Evolutionary conservation across 176 grass and related monocot species (phyloP).

Genomic region (Musa beccarii): DNA sequence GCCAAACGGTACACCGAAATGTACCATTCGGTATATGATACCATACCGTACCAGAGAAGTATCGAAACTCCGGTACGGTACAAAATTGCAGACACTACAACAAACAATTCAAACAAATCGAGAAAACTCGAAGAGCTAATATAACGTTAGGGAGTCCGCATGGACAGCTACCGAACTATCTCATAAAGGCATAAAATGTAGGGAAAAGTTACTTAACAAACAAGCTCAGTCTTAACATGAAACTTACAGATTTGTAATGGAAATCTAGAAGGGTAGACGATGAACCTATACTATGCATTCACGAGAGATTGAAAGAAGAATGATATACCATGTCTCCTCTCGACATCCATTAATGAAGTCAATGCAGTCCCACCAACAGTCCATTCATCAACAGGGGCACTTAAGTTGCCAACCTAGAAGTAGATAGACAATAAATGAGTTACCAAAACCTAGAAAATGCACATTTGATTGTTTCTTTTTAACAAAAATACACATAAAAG

Average conservation of each 20-base stretch:
- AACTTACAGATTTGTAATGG: neutral
- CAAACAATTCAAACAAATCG: too few relatives aligned
- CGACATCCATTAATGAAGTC: slow-evolving; percentile 95
- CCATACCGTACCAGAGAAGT: too few relatives aligned
- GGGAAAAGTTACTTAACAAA: neutral
- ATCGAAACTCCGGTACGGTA: too few relatives aligned
- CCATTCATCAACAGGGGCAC: slow-evolving; percentile 85
- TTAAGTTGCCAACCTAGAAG: slow-evolving; percentile 72
- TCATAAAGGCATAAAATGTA: neutral
- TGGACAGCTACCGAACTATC: too few relatives aligned
- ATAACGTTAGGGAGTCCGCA: too few relatives aligned
- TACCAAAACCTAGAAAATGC: slow-evolving; percentile 4
- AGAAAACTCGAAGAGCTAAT: neutral
- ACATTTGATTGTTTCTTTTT: neutral
- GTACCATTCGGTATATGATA: too few relatives aligned
- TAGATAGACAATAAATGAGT: neutral
- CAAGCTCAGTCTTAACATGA: neutral
- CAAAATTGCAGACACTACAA: too few relatives aligned
- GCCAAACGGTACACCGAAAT: too few relatives aligned
- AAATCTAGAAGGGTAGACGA: too few relatives aligned
- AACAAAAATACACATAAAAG: neutral
- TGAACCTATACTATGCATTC: neutral
- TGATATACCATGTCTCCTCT: slow-evolving; percentile 78
- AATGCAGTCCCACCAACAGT: slow-evolving; percentile 94
- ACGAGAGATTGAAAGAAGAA: slow-evolving; percentile 1